Percentiles rank a stretch among this genome's conserved stretches.
phyloP scores from a whole-genome alignment of 805 yeast genomes.

The Saccharomycopsis vini region DNA sequence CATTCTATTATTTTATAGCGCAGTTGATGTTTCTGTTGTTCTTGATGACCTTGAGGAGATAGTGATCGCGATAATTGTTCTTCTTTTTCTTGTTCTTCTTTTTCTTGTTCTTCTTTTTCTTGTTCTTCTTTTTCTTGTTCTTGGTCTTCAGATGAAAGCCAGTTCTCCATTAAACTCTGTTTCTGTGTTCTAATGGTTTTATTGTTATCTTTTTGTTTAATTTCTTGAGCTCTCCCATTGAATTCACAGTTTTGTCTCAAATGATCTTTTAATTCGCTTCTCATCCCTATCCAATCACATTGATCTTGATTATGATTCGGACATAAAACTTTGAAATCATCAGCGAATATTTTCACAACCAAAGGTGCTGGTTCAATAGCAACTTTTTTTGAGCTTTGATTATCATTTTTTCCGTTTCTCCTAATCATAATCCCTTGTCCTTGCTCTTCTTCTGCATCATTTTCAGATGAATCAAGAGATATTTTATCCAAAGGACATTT shows the following conservation, averaged over 20 bases:
- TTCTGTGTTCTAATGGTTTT: neutral
- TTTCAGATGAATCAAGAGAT: neutral
- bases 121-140: neutral
- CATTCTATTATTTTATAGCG: slow-evolving; percentile 29
- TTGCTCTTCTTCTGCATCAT: neutral
- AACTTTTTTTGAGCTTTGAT: neutral
- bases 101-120: slow-evolving; percentile 13
- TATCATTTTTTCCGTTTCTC: neutral
- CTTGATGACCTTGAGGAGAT: no score
- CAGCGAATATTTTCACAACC: slow-evolving; percentile 39
- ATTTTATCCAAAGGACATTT: slow-evolving; percentile 13
- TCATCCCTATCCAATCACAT: slow-evolving; percentile 42
- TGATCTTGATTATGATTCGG: slow-evolving; percentile 36
- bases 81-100: slow-evolving; percentile 19
- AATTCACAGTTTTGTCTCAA: slow-evolving; percentile 24
- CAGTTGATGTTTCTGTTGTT: no score
- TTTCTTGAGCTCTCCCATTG: neutral
- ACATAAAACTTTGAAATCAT: slow-evolving; percentile 43
- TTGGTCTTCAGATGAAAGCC: no score
- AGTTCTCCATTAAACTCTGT: neutral
- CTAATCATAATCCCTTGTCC: neutral
- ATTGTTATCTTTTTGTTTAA: neutral
- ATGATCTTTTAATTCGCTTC: slow-evolving; percentile 44
- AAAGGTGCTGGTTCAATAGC: slow-evolving; percentile 35
- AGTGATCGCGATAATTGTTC: neutral